phyloP scores from a whole-genome alignment of 805 yeast genomes.

The Starmerella lactis-condensi region DNA sequence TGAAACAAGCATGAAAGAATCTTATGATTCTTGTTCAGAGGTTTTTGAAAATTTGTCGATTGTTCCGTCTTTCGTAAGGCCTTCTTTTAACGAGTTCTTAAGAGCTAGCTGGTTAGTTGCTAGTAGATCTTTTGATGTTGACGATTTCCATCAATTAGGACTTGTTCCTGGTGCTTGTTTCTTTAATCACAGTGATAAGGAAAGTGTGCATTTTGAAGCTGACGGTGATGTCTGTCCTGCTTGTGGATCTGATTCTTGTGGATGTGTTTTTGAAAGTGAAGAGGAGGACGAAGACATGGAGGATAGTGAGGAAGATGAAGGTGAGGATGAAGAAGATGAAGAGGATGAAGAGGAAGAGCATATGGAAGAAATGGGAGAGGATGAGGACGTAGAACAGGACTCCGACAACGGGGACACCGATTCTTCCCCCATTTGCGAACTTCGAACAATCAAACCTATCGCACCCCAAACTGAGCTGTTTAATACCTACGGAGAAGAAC shows the following conservation, averaged over 20 bases:
- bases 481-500: constrained; percentile 65
- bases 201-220: constrained; percentile 51
- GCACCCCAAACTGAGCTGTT: constrained; percentile 41
- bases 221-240: constrained; percentile 32
- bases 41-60: constrained; percentile 24
- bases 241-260: constrained; percentile 33
- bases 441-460: constrained; percentile 32
- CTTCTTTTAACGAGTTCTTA: constrained; percentile 20
- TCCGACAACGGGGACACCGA: constrained; percentile 17
- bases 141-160: constrained; percentile 51
- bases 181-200: constrained; percentile 52
- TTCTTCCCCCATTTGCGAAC: constrained; percentile 41
- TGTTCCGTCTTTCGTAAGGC: constrained; percentile 15
- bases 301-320: constrained; percentile 13
- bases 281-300: constrained; percentile 14
- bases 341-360: constrained; percentile 11
- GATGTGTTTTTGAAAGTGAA: constrained; percentile 19
- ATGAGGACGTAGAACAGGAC: constrained; percentile 18
- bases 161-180: constrained; percentile 85
- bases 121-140: constrained; percentile 67
- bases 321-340: constrained; percentile 13
- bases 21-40: constrained; percentile 17
- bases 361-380: constrained; percentile 19
- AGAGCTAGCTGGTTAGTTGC: constrained; percentile 45
- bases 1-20: constrained; percentile 23